A percentile compares a stretch with the other conserved stretches of the same genome.
Evolutionary conservation across 176 grass and related monocot genomes (phyloP).

Genomic region (Oryza brachyantha): DNA sequence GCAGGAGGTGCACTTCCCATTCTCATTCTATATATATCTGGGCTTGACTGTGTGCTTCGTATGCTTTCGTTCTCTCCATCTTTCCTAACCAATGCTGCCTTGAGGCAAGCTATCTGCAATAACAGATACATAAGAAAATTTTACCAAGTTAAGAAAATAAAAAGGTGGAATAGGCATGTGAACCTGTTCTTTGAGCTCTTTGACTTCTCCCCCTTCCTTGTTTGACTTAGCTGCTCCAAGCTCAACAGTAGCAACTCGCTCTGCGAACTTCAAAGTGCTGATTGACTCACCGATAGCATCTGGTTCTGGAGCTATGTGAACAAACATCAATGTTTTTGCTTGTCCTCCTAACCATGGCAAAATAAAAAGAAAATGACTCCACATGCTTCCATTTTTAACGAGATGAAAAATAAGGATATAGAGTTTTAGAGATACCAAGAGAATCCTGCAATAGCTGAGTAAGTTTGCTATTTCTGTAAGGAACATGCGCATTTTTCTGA

Average conservation of each 20-base stretch:
- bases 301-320: constrained; percentile 74
- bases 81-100: constrained; percentile 60
- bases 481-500: constrained; percentile 66
- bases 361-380: not conserved
- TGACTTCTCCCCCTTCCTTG: constrained; percentile 65
- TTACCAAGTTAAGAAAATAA: constrained; percentile 10
- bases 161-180: not conserved
- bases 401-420: constrained; percentile 26
- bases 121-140: constrained; percentile 3
- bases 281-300: constrained; percentile 64
- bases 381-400: not conserved
- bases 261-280: constrained; percentile 75
- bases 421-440: constrained; percentile 46
- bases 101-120: constrained; percentile 65
- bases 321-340: constrained; percentile 82
- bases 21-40: constrained; percentile 53
- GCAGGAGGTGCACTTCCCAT: constrained; percentile 10
- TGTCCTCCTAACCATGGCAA: constrained; percentile 57
- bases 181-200: constrained; percentile 79
- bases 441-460: constrained; percentile 77
- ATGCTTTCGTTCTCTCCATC: constrained; percentile 48
- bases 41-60: constrained; percentile 52
- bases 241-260: constrained; percentile 61
- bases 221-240: constrained; percentile 67
- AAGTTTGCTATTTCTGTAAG: constrained; percentile 75